These are phyloP conservation scores for Graphilbum sp. DNA, from an alignment of 2,329 filamentous ascomycete genomes.

Conservation along the genomic window DNA sequence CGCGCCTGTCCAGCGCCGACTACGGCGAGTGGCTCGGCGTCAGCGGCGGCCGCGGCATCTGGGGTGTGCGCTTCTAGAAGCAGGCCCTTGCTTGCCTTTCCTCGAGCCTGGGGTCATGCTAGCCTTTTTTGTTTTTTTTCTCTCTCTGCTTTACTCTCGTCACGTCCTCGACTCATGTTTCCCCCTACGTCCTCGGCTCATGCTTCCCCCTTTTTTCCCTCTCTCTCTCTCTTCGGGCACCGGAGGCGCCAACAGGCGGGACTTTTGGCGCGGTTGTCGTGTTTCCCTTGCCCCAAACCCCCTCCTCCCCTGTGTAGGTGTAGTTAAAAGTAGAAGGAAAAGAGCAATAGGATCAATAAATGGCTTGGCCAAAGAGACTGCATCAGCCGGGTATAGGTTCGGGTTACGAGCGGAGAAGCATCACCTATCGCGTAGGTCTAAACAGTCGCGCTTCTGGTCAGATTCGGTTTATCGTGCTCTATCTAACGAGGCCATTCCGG, in stretches of 20 bases:
- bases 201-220: neutral
- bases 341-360: too few species aligned
- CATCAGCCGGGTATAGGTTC: too few species aligned
- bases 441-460: too few species aligned
- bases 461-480: too few species aligned
- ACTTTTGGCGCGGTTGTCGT: too few species aligned
- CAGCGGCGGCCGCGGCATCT: slow-evolving; percentile 63
- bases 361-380: too few species aligned
- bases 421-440: too few species aligned
- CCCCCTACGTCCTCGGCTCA: too few species aligned
- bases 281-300: slow-evolving; percentile 39
- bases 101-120: neutral
- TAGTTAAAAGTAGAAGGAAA: neutral
- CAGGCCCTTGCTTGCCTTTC: neutral
- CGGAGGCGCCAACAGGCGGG: too few species aligned
- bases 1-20: slow-evolving; percentile 50
- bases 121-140: neutral
- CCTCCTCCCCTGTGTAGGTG: slow-evolving; percentile 18
- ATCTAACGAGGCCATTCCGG: too few species aligned
- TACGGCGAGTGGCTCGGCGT: slow-evolving; percentile 74
- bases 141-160: neutral
- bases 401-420: too few species aligned
- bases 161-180: too few species aligned
- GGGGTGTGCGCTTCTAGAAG: slow-evolving; percentile 45
- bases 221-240: neutral